Conservation (phyloP, 768 basidiomycete genomes). For the Leucosporidium yakuticum region DNA sequence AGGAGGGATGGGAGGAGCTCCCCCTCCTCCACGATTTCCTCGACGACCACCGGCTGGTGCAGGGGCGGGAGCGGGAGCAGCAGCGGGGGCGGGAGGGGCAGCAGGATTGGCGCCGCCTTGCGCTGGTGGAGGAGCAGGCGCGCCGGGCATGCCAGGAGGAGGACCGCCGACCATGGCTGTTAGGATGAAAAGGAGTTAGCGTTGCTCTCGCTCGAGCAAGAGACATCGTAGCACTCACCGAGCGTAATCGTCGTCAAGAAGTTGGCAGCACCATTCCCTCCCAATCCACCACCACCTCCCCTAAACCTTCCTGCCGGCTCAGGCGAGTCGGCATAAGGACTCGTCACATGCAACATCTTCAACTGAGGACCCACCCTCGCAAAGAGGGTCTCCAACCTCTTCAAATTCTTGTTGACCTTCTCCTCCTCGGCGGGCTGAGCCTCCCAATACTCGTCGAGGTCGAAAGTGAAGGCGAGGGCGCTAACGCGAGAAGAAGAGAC, state of each 20-base stretch:
- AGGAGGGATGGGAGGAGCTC: no score
- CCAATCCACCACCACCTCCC: not conserved
- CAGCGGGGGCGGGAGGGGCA: not conserved
- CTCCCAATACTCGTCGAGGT: constrained; percentile 1
- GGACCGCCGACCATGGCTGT: no score
- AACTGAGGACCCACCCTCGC: not conserved
- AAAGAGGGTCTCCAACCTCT: not conserved
- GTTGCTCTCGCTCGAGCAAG: no score
- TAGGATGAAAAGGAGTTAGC: no score
- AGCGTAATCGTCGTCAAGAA: no score
- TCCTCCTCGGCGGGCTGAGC: not conserved
- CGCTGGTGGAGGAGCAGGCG: not conserved
- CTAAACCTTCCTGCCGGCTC: not conserved
- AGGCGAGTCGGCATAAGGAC: not conserved
- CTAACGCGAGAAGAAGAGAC: not conserved
- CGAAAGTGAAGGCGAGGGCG: constrained; percentile 20
- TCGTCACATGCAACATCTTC: not conserved
- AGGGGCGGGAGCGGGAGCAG: not conserved
- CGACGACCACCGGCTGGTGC: not conserved
- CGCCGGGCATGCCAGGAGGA: not conserved
- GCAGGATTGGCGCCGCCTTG: not conserved
- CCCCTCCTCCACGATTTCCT: not conserved
- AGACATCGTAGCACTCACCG: no score
- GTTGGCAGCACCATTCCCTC: not conserved
- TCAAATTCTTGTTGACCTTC: not conserved